These are phyloP conservation scores for Malassezia dermatis DNA, from an alignment of 1,284 basidiomycete genomes.

Conservation along the genomic window DNA sequence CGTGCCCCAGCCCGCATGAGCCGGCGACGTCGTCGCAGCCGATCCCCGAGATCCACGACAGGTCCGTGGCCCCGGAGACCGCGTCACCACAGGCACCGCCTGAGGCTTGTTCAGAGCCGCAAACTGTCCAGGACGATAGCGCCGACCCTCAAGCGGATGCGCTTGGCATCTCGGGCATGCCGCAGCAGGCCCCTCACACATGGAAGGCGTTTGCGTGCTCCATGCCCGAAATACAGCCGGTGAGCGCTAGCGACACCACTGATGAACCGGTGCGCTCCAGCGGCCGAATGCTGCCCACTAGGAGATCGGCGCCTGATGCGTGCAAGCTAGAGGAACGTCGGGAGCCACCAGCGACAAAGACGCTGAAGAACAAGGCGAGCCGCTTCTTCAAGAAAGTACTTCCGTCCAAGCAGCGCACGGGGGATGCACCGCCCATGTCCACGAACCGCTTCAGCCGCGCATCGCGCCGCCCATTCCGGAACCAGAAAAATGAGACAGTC, in stretches of 20 bases:
- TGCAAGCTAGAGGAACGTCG: not conserved
- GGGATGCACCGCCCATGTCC: not conserved
- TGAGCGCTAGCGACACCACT: not conserved
- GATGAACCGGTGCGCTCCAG: not conserved
- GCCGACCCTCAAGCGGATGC: not conserved
- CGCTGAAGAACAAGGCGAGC: conserved; percentile 14
- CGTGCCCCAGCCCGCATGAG: not conserved
- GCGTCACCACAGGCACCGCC: not conserved
- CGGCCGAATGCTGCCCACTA: not conserved
- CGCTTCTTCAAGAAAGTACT: conserved; percentile 11
- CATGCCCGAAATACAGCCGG: not conserved
- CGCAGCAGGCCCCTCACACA: not conserved
- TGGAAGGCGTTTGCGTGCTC: not conserved
- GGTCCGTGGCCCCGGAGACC: not conserved
- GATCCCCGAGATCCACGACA: too few species aligned
- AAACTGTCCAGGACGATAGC: not conserved
- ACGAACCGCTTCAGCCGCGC: not conserved
- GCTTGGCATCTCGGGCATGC: not conserved
- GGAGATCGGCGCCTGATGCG: not conserved
- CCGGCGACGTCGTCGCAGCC: not conserved
- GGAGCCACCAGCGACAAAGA: not conserved
- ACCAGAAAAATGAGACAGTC: not conserved
- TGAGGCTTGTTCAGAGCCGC: not conserved
- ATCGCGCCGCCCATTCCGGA: not conserved
- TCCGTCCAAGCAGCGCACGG: not conserved